Evolutionary conservation across 2,329 filamentous ascomycete genomes (phyloP).

Genomic region (Aspergillus fumigatus): DNA sequence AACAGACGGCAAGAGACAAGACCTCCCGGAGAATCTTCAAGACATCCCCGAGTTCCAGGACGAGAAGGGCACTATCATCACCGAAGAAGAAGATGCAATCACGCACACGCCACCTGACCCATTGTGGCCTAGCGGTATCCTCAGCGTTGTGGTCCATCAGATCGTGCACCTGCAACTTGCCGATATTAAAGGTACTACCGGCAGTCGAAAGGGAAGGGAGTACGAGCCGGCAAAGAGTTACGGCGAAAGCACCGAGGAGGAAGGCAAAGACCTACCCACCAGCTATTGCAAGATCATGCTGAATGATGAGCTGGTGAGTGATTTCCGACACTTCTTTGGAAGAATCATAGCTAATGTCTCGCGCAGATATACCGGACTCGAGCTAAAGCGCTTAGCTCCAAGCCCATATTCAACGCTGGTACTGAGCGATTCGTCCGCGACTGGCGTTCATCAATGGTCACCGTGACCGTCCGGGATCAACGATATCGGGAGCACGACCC

Average conservation of each 20-base stretch:
- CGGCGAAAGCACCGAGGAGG: slow-evolving; percentile 82
- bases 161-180: slow-evolving; percentile 93
- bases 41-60: slow-evolving; percentile 77
- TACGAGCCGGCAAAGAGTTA: slow-evolving; percentile 82
- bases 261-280: slow-evolving; percentile 73
- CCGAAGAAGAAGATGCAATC: slow-evolving; percentile 73
- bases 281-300: slow-evolving; percentile 89
- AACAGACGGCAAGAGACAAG: slow-evolving; percentile 79
- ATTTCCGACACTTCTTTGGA: background rate
- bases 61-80: slow-evolving; percentile 75
- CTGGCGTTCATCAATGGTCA: slow-evolving; percentile 83
- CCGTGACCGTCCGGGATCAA: slow-evolving; percentile 81
- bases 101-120: slow-evolving; percentile 89
- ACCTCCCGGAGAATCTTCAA: slow-evolving; percentile 67
- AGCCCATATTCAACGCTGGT: slow-evolving; percentile 95
- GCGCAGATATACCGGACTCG: slow-evolving; percentile 78
- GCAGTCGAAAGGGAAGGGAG: slow-evolving; percentile 77
- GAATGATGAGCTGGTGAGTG: slow-evolving; percentile 71
- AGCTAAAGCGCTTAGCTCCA: slow-evolving; percentile 86
- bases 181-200: slow-evolving; percentile 79
- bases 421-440: slow-evolving; percentile 91
- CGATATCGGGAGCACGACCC: slow-evolving; percentile 91
- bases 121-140: slow-evolving; percentile 89
- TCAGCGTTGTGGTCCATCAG: slow-evolving; percentile 83
- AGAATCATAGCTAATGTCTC: slow-evolving; percentile 4